Base-by-base conservation (phyloP, 176 grass and related monocot genomes). In the Lolium perenne region DNA sequence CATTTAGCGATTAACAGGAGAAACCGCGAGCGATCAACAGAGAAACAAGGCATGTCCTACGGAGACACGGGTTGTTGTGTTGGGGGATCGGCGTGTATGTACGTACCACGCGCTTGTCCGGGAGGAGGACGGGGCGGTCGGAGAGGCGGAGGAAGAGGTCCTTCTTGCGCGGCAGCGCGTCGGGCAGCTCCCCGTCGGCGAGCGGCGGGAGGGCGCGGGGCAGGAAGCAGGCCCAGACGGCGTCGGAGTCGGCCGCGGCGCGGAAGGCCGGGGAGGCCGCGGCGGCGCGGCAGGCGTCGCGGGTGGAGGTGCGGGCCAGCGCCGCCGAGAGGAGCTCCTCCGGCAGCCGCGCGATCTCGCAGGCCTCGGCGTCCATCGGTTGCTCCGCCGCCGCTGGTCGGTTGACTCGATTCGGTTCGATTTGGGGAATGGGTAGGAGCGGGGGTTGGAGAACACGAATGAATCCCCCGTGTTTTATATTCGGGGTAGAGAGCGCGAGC, bases 211-310 rank as follows among this genome's bases (percentile, higher is more conserved):
- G 60, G 76, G 86, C 82, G 71, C 7, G 18, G 6, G 95, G 92
- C 25, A 94, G 79, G 86, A 97, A 93, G 40, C 74, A 7, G 60
- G 78, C 15, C 95, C 92, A 97, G 68, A 90, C 90, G 81, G 43
- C 38, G 78, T 97, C 92, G n/a, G 95, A 92, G 29, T 76, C 88
- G 4, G 92, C 86, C 1, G 92, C 88, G 43, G 72, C n/a, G 48
- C 65, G 87, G 88, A 97, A 94, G 75, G 72, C 65, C 17, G 65
- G 55, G 7, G 85, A 97, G 26, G 85, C 90, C 2, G 85, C 85
- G 4, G 90, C 69, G 7, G 71, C 71, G 7, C 88, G 86, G 82
- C 78, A 89, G 15, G 90, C 90, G 21, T 97, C 92, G 4, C 77
- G 88, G 18, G 92, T 88, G 10, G 80, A 1, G 8, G 95, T 89